Conservation (phyloP, 768 basidiomycete species). For the Termitomyces sp. region DNA sequence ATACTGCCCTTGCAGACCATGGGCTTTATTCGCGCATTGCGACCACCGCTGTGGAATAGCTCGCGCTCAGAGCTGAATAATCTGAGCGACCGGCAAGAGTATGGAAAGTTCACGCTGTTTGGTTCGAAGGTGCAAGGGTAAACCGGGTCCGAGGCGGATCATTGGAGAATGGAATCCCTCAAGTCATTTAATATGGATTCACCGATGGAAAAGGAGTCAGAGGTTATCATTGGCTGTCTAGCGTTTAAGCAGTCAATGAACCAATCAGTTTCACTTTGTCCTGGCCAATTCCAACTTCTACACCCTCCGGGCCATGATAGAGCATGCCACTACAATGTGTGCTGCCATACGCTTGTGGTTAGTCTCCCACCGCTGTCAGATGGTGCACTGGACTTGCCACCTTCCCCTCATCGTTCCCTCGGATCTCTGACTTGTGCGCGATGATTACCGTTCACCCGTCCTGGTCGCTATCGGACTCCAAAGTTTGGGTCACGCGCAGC, state of each 20-base stretch:
- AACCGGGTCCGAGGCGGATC: conserved; percentile 68
- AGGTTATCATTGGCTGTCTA: conserved; percentile 30
- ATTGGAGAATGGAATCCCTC: conserved; percentile 33
- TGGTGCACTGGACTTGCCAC: conserved; percentile 39
- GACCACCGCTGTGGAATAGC: conserved; percentile 53
- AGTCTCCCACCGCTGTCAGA: conserved; percentile 35
- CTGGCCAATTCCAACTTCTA: conserved; percentile 10
- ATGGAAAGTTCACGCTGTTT: conserved; percentile 56
- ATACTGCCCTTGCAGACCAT: conserved; percentile 63
- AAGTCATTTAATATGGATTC: conserved; percentile 35
- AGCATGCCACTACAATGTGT: conserved; percentile 31
- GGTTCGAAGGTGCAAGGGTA: conserved; percentile 71
- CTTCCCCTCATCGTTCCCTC: conserved; percentile 53
- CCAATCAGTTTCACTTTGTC: conserved; percentile 11
- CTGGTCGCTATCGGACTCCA: conserved; percentile 34
- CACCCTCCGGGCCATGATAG: conserved; percentile 25
- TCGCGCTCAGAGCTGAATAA: conserved; percentile 47
- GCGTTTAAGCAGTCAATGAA: conserved; percentile 25
- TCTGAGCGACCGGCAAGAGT: conserved; percentile 36
- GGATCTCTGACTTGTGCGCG: conserved; percentile 49
- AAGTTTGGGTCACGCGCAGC: conserved; percentile 12
- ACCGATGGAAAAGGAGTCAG: conserved; percentile 26
- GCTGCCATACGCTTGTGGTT: conserved; percentile 60
- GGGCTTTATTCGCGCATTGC: conserved; percentile 72
- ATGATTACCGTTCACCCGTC: conserved; percentile 42